Evolutionary conservation across 2,329 filamentous ascomycete genomes (phyloP).

Genomic region (Aspergillus spinulosporus): DNA sequence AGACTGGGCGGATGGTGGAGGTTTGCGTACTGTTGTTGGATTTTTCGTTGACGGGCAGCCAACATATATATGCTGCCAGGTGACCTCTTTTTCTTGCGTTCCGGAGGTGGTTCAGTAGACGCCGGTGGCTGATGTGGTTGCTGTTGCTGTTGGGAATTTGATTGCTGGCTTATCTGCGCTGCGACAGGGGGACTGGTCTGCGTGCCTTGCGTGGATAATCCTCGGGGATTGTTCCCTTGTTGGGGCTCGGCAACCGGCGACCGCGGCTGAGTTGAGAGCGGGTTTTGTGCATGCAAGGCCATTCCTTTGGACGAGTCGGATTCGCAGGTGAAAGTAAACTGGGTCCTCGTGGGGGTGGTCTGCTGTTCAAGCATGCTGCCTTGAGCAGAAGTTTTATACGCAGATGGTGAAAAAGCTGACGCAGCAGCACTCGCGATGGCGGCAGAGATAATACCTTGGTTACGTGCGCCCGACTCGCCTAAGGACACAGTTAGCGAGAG

Average conservation of each 20-base stretch:
- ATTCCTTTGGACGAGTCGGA: conserved; percentile 80
- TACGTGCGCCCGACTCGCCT: conserved; percentile 44
- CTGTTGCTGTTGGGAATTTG: conserved; percentile 20
- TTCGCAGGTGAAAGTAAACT: conserved; percentile 96
- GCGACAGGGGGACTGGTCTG: conserved; percentile 56
- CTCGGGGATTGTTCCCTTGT: conserved; percentile 37
- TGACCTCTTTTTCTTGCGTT: conserved; percentile 65
- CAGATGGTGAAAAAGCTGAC: conserved; percentile 62
- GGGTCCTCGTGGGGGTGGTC: conserved; percentile 69
- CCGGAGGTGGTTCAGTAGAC: conserved; percentile 49
- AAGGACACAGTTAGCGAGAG: conserved; percentile 8
- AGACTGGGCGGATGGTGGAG: conserved; percentile 67
- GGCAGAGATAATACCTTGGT: conserved; percentile 83
- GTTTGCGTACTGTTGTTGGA: conserved; percentile 75
- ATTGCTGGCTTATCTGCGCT: conserved; percentile 40
- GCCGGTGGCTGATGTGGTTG: conserved; percentile 26
- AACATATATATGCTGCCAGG: conserved; percentile 69
- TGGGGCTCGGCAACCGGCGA: conserved; percentile 35
- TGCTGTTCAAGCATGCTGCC: conserved; percentile 75
- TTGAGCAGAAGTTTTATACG: conserved; percentile 70
- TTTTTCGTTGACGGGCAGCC: conserved; percentile 74
- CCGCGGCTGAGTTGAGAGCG: conserved; percentile 41
- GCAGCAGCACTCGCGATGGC: conserved; percentile 88
- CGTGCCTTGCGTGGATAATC: conserved; percentile 54
- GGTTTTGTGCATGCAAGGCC: conserved; percentile 67